These are phyloP conservation scores for Boletus eberwhitei DNA, from an alignment of 768 basidiomycete species.

Conservation along the genomic window DNA sequence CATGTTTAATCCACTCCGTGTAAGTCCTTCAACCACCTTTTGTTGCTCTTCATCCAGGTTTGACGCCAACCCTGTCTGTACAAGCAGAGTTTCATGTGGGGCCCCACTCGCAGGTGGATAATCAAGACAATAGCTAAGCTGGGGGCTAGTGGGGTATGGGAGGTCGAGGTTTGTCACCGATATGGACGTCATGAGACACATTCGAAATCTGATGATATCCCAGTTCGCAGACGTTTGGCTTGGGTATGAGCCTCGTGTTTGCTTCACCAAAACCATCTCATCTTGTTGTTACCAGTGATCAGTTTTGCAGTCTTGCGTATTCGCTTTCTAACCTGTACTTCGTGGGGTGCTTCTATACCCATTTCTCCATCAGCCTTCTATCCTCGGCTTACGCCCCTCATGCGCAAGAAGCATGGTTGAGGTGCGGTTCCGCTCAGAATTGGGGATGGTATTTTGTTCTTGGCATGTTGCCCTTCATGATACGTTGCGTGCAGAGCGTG, in stretches of 20 bases:
- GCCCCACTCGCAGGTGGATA: conserved; percentile 68
- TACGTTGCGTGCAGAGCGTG: conserved; percentile 82
- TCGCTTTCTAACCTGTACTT: conserved; percentile 70
- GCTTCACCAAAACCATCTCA: conserved; percentile 4
- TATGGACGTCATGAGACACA: not conserved
- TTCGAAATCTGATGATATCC: conserved; percentile 2
- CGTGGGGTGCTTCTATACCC: conserved; percentile 68
- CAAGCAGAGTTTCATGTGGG: conserved; percentile 41
- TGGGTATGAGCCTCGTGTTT: conserved; percentile 47
- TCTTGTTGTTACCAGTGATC: conserved; percentile 49
- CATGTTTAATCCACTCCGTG: conserved; percentile 73
- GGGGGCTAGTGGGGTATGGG: conserved; percentile 61
- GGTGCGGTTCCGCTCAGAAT: conserved; percentile 38
- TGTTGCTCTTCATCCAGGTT: too few relatives aligned
- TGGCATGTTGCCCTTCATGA: conserved; percentile 62
- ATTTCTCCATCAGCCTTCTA: conserved; percentile 2
- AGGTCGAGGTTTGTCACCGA: conserved; percentile 60
- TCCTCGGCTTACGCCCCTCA: conserved; percentile 10
- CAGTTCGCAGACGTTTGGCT: conserved; percentile 90
- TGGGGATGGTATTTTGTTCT: conserved; percentile 67
- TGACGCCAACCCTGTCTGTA: conserved; percentile 27
- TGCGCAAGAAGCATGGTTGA: conserved; percentile 48
- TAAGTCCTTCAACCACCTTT: conserved; percentile 27
- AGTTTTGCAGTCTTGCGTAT: conserved; percentile 78
- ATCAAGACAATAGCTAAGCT: conserved; percentile 60